Evolutionary conservation across 2,329 filamentous ascomycete genomes (phyloP).

Genomic region (Xylaria sp.): DNA sequence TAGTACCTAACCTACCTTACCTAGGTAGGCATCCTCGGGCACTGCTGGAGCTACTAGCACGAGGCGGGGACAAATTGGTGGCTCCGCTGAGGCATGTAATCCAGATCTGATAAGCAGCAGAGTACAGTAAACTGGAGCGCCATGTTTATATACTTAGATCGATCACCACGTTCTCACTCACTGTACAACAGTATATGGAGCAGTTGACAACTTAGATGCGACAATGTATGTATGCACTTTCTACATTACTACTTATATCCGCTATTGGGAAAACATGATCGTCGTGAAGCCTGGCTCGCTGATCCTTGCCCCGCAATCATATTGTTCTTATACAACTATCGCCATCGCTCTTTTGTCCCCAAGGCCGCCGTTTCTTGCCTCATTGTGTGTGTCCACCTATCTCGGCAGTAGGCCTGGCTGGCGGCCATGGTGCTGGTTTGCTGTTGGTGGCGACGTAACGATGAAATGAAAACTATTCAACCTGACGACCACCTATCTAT

Average conservation of each 20-base stretch:
- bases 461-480: constrained; percentile 33
- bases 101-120: constrained; percentile 1
- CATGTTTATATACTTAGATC: too few species aligned
- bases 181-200: too few species aligned
- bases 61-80: not conserved
- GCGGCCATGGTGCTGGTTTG: constrained; percentile 5
- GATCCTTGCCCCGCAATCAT: constrained; percentile 31
- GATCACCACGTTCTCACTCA: too few species aligned
- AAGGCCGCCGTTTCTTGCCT: constrained; percentile 2
- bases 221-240: constrained; percentile 25
- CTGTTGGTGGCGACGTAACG: not conserved
- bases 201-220: not conserved
- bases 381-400: constrained; percentile 21
- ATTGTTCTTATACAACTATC: constrained; percentile 37
- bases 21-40: too few species aligned
- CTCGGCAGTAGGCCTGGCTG: constrained; percentile 1
- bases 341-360: not conserved
- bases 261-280: constrained; percentile 38
- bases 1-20: too few species aligned
- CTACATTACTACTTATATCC: constrained; percentile 40
- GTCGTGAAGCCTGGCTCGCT: constrained; percentile 36
- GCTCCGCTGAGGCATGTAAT: not conserved
- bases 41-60: too few species aligned
- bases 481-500: constrained; percentile 23
- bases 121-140: too few species aligned